Conservation (phyloP, 2,329 filamentous ascomycete genomes). For the Capronia epimyces region DNA sequence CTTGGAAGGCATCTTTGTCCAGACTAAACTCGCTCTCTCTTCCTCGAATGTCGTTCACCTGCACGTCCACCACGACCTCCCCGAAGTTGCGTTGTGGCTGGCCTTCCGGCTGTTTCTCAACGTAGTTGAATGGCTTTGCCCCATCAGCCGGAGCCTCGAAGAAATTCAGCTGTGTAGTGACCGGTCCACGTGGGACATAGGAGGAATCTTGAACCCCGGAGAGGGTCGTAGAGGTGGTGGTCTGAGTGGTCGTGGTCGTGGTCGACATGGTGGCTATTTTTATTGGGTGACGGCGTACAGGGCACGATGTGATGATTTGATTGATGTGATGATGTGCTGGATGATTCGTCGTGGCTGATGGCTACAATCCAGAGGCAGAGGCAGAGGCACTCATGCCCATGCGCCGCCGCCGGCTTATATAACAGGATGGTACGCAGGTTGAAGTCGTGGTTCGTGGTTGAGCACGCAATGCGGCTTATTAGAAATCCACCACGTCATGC, state of each 20-base stretch:
- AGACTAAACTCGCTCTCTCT: conserved; percentile 61
- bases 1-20: conserved; percentile 69
- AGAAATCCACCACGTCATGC: conserved; percentile 22
- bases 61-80: conserved; percentile 47
- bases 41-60: conserved; percentile 68
- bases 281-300: background rate
- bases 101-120: conserved; percentile 58
- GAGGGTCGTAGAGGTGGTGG: conserved; percentile 31
- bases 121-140: conserved; percentile 59
- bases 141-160: conserved; percentile 58
- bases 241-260: conserved; percentile 30
- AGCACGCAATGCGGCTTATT: conserved; percentile 24
- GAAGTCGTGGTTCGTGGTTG: background rate
- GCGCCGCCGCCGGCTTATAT: conserved; percentile 1
- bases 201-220: conserved; percentile 30
- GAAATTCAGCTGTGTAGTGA: conserved; percentile 61
- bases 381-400: background rate
- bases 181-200: conserved; percentile 54
- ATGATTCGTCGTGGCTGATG: too few species aligned
- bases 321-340: background rate
- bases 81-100: conserved; percentile 62
- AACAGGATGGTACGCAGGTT: background rate
- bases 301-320: too few species aligned
- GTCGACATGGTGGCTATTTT: conserved; percentile 25
- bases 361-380: background rate